These are phyloP conservation scores for Smallanthus sonchifolius DNA, from an alignment of 129 eudicot species.

Conservation along the genomic window DNA sequence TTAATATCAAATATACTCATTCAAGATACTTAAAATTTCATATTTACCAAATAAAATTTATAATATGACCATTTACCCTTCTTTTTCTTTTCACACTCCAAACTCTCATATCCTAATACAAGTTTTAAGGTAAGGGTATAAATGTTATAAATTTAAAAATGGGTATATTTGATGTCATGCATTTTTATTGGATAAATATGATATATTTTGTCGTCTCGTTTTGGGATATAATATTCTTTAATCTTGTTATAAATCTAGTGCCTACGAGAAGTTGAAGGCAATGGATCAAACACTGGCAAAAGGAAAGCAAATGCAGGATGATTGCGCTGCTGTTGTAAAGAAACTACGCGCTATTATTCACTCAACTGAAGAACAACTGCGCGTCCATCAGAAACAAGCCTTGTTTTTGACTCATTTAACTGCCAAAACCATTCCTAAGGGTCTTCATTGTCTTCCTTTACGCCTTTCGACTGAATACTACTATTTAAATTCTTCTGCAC, in stretches of 20 bases:
- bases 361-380: constrained; percentile 90
- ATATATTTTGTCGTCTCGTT: constrained; percentile 44
- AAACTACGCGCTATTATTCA: constrained; percentile 97
- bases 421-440: constrained; percentile 94
- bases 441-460: constrained; percentile 93
- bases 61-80: not conserved
- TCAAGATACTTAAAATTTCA: not conserved
- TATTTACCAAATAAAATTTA: not conserved
- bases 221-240: constrained; percentile 24
- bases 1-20: not conserved
- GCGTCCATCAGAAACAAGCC: constrained; percentile 85
- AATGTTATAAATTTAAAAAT: not conserved
- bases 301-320: constrained; percentile 85
- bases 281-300: constrained; percentile 81
- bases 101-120: not conserved
- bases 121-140: not conserved
- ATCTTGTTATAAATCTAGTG: constrained; percentile 35
- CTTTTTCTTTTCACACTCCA: not conserved
- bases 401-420: constrained; percentile 91
- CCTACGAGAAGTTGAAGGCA: constrained; percentile 64
- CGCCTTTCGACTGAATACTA: constrained; percentile 90
- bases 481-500: constrained; percentile 57
- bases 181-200: not conserved
- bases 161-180: not conserved
- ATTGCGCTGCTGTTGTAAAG: constrained; percentile 79